Evolutionary conservation across 257 asterid species (phyloP), one percentile per base, ranked within the genome.

Genomic region (Lantana camara): DNA sequence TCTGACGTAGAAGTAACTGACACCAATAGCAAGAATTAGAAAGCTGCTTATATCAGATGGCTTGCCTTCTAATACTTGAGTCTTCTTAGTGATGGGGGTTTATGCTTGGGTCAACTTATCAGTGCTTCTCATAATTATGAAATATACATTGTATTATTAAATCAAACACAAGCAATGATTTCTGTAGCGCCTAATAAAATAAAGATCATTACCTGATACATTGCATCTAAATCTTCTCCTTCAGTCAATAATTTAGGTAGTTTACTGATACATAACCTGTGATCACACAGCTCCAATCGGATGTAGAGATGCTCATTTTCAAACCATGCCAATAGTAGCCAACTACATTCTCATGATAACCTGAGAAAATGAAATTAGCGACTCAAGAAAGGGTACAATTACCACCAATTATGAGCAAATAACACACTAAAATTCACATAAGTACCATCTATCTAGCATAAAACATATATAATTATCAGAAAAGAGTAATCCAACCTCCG

Each of bases 211-310:
- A 93, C 98, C 96, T 93, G 97, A 80, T 90, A 80, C 94, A 85
- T 73, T 58, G 83, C 85, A 40, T 78, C 85, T 71, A 93, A 67
- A 62, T 80, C 84, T 74, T 87, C 91, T 30, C 67, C 75, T 70
- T 87, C 97, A 0, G 87, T 76, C 59, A 68, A 87, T 70, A 75
- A 62, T 62, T 76, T 82, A 58, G 77, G 47, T 50, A 55, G 71
- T 38, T 50, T 79, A 44, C 55, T 72, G 65, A 69, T 63, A 50
- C 94, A 87, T 29, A 93, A 85, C 75, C 95, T 85, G 74, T 64
- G 88, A 75, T 93, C 96, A 70, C 98, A 89, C 67, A 93, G 82
- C 85, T 93, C 98, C 90, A 93, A 63, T 71, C 87, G 98, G 76
- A 93, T 93, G 68, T 87, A 87, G 40, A 93, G 89, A 48, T 87